These are phyloP conservation scores for Boletus mariae DNA, from an alignment of 1,284 basidiomycete genomes.

Conservation along the genomic window DNA sequence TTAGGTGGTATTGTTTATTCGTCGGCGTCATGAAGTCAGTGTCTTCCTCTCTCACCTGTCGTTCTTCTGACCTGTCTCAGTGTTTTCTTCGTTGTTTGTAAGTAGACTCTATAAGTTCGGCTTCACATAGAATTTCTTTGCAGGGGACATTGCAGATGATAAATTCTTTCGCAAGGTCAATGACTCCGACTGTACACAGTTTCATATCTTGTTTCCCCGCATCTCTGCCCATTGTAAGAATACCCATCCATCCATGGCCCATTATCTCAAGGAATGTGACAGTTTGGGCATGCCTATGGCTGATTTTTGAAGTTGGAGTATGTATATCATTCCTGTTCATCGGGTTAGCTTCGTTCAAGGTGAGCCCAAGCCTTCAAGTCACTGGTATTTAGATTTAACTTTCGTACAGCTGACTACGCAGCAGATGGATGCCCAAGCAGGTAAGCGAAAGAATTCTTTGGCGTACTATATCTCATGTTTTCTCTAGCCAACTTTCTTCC, in stretches of 20 bases:
- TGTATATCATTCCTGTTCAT: conserved; percentile 68
- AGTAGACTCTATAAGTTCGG: conserved; percentile 24
- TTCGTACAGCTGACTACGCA: conserved; percentile 42
- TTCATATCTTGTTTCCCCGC: conserved; percentile 61
- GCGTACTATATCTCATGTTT: conserved; percentile 13
- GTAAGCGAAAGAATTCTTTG: conserved; percentile 33
- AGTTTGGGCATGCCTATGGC: conserved; percentile 78
- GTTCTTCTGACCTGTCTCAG: conserved; percentile 37
- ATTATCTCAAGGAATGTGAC: conserved; percentile 7
- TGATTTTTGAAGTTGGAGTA: conserved; percentile 63
- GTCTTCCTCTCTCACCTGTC: neutral
- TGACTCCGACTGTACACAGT: conserved; percentile 80
- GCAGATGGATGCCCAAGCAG: conserved; percentile 58
- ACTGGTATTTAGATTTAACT: conserved; percentile 4
- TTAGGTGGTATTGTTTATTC: conserved; percentile 82
- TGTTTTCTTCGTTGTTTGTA: conserved; percentile 74
- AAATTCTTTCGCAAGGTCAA: conserved; percentile 83
- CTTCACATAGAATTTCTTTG: conserved; percentile 6
- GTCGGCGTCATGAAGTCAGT: conserved; percentile 80
- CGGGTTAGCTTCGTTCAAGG: conserved; percentile 74
- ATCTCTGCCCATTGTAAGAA: conserved; percentile 60
- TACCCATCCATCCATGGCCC: neutral
- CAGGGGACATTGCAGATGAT: conserved; percentile 83
- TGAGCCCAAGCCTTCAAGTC: conserved; percentile 21
- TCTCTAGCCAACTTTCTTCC: conserved; percentile 40